Evolutionary conservation across 768 basidiomycete genomes (phyloP).

Genomic region (Rhizopogon vesiculosus): DNA sequence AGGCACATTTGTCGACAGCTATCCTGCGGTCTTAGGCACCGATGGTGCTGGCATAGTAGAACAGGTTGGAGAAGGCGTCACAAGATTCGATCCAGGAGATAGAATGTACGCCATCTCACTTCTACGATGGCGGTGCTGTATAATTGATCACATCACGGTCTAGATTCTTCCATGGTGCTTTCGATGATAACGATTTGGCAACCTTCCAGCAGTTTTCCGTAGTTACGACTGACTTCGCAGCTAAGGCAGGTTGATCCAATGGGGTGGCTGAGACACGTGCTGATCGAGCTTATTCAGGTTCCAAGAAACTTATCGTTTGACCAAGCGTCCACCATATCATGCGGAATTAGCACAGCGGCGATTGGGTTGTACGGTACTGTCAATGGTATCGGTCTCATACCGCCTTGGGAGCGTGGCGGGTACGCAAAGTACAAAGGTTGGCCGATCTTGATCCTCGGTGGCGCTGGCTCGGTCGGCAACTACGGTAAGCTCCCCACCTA

Average conservation of each 20-base stretch:
- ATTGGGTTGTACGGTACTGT: constrained; percentile 41
- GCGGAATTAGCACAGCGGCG: constrained; percentile 44
- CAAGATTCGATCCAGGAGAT: constrained; percentile 45
- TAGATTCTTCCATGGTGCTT: constrained; percentile 38
- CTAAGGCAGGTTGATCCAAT: constrained; percentile 28
- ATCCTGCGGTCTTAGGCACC: constrained; percentile 41
- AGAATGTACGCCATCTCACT: constrained; percentile 37
- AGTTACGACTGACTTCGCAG: constrained; percentile 32
- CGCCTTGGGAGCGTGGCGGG: constrained; percentile 33
- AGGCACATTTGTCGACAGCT: constrained; percentile 33
- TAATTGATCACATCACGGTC: constrained; percentile 18
- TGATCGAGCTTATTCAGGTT: constrained; percentile 28
- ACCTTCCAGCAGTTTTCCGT: constrained; percentile 44
- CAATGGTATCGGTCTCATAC: constrained; percentile 37
- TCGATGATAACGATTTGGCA: constrained; percentile 31
- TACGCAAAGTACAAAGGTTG: constrained; percentile 37
- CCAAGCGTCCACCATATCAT: constrained; percentile 43
- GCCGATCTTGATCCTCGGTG: constrained; percentile 45
- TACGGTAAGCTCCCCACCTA: constrained; percentile 30
- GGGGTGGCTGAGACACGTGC: neutral
- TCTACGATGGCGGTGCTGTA: constrained; percentile 2
- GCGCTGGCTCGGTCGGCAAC: constrained; percentile 46
- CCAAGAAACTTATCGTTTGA: constrained; percentile 44
- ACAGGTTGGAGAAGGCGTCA: constrained; percentile 48
- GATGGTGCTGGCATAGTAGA: constrained; percentile 51